These are phyloP conservation scores for Suillus lakei DNA, from an alignment of 768 basidiomycete genomes.

Conservation along the genomic window DNA sequence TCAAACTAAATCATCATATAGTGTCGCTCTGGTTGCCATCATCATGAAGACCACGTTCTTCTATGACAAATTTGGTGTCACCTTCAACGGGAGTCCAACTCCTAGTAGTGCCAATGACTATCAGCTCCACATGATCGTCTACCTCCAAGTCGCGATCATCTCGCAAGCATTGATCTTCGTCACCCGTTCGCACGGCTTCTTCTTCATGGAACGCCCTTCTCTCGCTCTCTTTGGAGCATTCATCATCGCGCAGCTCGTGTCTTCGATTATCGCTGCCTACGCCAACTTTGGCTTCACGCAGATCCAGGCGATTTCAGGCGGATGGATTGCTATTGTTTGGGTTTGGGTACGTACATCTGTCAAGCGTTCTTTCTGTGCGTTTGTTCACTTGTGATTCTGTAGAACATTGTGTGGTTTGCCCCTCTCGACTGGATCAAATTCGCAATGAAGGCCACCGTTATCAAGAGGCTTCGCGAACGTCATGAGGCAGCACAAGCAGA, in stretches of 20 bases:
- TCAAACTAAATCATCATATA: slow-evolving; percentile 33
- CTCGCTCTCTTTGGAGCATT: slow-evolving; percentile 88
- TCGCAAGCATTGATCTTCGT: slow-evolving; percentile 98
- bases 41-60: slow-evolving; percentile 91
- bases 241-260: slow-evolving; percentile 90
- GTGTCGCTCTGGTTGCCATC: slow-evolving; percentile 78
- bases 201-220: slow-evolving; percentile 97
- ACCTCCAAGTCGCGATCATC: slow-evolving; percentile 98
- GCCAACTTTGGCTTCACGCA: slow-evolving; percentile 94
- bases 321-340: slow-evolving; percentile 98
- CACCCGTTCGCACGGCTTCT: slow-evolving; percentile 92
- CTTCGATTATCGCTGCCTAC: slow-evolving; percentile 94
- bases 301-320: slow-evolving; percentile 80
- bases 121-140: slow-evolving; percentile 88
- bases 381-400: slow-evolving; percentile 20
- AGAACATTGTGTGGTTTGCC: slow-evolving; percentile 96
- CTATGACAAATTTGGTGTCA: slow-evolving; percentile 82
- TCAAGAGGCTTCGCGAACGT: slow-evolving; percentile 81
- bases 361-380: neutral
- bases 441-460: slow-evolving; percentile 92
- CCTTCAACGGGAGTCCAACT: slow-evolving; percentile 40
- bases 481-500: slow-evolving; percentile 46
- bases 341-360: slow-evolving; percentile 72
- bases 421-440: slow-evolving; percentile 97
- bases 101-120: slow-evolving; percentile 55